These are phyloP conservation scores for Myrica gale DNA, from an alignment of 306 rosid species.

Conservation along the genomic window DNA sequence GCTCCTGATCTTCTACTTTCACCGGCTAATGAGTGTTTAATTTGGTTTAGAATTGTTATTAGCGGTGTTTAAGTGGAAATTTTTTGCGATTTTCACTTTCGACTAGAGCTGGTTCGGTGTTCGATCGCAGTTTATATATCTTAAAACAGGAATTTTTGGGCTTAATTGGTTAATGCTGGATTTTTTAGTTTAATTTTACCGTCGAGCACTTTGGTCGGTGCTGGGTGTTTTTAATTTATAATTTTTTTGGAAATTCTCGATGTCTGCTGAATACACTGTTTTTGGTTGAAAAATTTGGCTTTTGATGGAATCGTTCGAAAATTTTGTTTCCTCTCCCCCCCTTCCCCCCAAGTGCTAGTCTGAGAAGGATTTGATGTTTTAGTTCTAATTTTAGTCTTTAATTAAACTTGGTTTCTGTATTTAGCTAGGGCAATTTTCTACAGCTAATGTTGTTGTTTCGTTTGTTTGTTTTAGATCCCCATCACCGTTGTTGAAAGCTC, in stretches of 20 bases:
- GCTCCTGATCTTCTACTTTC: constrained; percentile 27
- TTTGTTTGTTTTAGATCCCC: constrained; percentile 43
- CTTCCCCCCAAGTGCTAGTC: not conserved
- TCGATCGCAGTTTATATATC: constrained; percentile 21
- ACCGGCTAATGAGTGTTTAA: constrained; percentile 8
- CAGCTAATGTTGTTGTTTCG: constrained; percentile 32
- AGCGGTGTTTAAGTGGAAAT: constrained; percentile 15
- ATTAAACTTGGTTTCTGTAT: constrained; percentile 19
- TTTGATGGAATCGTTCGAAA: constrained; percentile 9
- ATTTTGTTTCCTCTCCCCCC: not conserved
- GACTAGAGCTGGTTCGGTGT: constrained; percentile 26
- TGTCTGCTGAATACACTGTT: constrained; percentile 1
- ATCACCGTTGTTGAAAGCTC: constrained; percentile 31
- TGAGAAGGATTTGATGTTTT: constrained; percentile 18
- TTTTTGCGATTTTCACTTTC: constrained; percentile 6
- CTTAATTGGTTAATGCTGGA: constrained; percentile 2
- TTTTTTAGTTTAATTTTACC: constrained; percentile 7
- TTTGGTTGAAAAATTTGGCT: constrained; percentile 40
- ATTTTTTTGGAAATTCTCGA: constrained; percentile 9
- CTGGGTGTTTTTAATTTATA: not conserved
- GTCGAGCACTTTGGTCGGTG: constrained; percentile 13
- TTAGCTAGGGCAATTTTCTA: constrained; percentile 21
- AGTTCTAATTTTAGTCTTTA: constrained; percentile 8
- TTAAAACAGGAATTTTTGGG: constrained; percentile 2
- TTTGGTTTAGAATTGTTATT: constrained; percentile 19